Conservation (phyloP, 805 yeast genomes). For the Zygosaccharomyces gambellarensis region DNA sequence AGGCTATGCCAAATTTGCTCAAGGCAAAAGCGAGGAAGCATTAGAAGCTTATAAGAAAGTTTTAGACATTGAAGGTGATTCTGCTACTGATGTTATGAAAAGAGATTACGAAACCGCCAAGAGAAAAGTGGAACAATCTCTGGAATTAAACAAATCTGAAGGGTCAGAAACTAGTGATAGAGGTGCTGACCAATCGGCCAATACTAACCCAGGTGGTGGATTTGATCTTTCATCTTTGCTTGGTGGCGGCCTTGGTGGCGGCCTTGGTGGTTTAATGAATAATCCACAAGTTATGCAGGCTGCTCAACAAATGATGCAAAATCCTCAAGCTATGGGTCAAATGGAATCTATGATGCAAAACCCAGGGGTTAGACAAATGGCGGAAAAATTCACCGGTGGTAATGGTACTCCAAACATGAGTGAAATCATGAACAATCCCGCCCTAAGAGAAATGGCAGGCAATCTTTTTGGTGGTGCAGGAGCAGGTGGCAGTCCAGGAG, state of each 20-base stretch:
- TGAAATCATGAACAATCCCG: slow-evolving; percentile 77
- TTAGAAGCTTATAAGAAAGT: slow-evolving; percentile 88
- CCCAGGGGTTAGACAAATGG: slow-evolving; percentile 81
- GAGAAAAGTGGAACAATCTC: slow-evolving; percentile 74
- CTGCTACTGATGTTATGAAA: slow-evolving; percentile 82
- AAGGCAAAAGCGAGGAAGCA: slow-evolving; percentile 87
- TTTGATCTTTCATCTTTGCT: slow-evolving; percentile 67
- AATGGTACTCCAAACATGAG: slow-evolving; percentile 58
- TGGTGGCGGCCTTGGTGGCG: slow-evolving; percentile 44
- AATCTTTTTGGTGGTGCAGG: slow-evolving; percentile 59
- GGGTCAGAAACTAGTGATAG: slow-evolving; percentile 23
- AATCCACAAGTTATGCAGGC: slow-evolving; percentile 92
- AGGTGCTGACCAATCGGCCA: slow-evolving; percentile 14
- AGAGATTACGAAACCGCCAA: slow-evolving; percentile 93
- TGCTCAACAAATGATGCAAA: slow-evolving; percentile 81
- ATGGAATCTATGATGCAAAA: slow-evolving; percentile 68
- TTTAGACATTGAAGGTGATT: slow-evolving; percentile 78
- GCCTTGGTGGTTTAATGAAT: slow-evolving; percentile 66
- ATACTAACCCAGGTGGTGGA: slow-evolving; percentile 41
- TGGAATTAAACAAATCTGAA: slow-evolving; percentile 37
- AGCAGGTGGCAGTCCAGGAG: slow-evolving; percentile 14
- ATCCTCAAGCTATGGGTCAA: slow-evolving; percentile 70
- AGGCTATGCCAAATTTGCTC: slow-evolving; percentile 91
- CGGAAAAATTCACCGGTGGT: slow-evolving; percentile 66
- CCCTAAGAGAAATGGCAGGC: slow-evolving; percentile 64